phyloP scores from a whole-genome alignment of 495 filamentous ascomycete genomes.

The Pyrenula massariospora region DNA sequence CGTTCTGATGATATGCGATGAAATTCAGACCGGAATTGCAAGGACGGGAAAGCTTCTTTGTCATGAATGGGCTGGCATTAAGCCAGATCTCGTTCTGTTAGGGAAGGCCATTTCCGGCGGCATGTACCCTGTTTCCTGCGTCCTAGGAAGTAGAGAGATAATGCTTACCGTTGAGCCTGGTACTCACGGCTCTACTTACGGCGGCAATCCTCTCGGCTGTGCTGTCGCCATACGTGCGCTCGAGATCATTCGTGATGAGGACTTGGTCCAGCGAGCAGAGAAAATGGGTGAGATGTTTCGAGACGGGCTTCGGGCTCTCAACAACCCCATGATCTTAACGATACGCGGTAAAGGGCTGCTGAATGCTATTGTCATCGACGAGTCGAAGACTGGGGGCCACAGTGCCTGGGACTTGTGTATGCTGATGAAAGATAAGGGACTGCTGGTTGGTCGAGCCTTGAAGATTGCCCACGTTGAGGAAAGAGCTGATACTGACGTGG shows the following conservation, averaged over 20 bases:
- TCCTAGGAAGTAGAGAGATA: slow-evolving; percentile 77
- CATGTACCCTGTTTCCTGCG: slow-evolving; percentile 96
- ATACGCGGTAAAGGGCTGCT: slow-evolving; percentile 89
- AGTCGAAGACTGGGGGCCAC: slow-evolving; percentile 70
- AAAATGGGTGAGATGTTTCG: slow-evolving; percentile 75
- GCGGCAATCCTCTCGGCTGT: slow-evolving; percentile 93
- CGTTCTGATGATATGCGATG: slow-evolving; percentile 89
- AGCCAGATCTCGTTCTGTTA: slow-evolving; percentile 86
- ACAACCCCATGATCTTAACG: slow-evolving; percentile 67
- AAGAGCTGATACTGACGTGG: slow-evolving; percentile 17
- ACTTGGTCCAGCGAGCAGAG: slow-evolving; percentile 73
- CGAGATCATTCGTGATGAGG: slow-evolving; percentile 85
- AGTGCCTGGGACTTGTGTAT: slow-evolving; percentile 97
- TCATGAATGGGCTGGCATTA: slow-evolving; percentile 87
- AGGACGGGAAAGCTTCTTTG: slow-evolving; percentile 89
- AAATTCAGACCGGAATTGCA: slow-evolving; percentile 97
- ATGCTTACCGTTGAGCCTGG: slow-evolving; percentile 98
- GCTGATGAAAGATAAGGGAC: slow-evolving; percentile 87
- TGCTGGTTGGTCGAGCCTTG: slow-evolving; percentile 57
- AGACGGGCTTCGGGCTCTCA: slow-evolving; percentile 54
- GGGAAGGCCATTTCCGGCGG: slow-evolving; percentile 97
- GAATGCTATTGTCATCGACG: slow-evolving; percentile 95
- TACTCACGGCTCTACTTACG: slow-evolving; percentile 94
- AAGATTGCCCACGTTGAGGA: slow-evolving; percentile 27
- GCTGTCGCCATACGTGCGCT: slow-evolving; percentile 94